These are phyloP conservation scores for Arthroderma sp. DNA, from an alignment of 2,329 filamentous ascomycete species.

Conservation along the genomic window DNA sequence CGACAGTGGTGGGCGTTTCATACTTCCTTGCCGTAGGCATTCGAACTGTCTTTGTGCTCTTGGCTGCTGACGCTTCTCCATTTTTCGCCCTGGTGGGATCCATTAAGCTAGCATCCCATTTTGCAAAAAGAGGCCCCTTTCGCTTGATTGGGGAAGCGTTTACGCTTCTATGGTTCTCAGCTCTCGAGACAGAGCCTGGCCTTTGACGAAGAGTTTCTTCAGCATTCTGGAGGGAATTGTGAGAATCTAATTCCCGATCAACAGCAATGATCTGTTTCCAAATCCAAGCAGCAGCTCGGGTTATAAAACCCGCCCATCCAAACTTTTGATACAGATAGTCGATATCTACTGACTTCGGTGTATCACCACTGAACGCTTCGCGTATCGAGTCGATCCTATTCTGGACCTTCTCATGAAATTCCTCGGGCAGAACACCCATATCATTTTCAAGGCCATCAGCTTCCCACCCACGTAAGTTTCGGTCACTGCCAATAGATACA, in stretches of 20 bases:
- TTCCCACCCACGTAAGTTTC: constrained; percentile 8
- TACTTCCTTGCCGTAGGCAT: no score
- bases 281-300: constrained; percentile 35
- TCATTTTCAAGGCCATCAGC: constrained; percentile 8
- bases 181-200: no score
- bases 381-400: constrained; percentile 5
- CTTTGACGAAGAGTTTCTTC: background rate
- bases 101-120: no score
- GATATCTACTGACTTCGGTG: constrained; percentile 23
- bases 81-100: no score
- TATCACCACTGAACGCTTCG: background rate
- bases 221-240: background rate
- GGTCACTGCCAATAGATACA: background rate
- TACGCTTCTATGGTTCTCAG: no score
- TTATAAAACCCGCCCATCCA: constrained; percentile 37
- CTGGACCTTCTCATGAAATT: constrained; percentile 2
- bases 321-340: constrained; percentile 33
- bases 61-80: no score
- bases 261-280: constrained; percentile 35
- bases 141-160: no score
- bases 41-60: no score
- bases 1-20: no score
- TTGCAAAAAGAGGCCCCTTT: no score
- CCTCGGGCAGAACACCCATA: constrained; percentile 1
- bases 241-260: constrained; percentile 21